phyloP scores from a whole-genome alignment of 495 filamentous ascomycete species.

The Hyphodiscus hymeniophilus region DNA sequence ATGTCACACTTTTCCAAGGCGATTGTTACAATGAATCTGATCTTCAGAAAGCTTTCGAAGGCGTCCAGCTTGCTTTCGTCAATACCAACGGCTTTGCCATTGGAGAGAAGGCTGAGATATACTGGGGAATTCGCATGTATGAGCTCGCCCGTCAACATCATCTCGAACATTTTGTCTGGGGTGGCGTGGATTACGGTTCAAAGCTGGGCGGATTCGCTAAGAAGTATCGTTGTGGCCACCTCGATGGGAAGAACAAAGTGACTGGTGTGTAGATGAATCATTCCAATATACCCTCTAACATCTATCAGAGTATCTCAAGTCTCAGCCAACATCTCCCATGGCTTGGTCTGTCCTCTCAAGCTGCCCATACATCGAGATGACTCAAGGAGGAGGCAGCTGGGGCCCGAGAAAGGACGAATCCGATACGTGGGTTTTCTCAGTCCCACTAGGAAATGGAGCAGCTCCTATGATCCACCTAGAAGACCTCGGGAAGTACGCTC shows the following conservation, averaged over 20 bases:
- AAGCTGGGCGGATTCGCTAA: conserved; percentile 26
- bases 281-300: background rate
- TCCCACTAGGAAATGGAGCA: conserved; percentile 18
- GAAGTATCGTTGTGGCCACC: conserved; percentile 29
- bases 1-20: conserved; percentile 29
- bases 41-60: conserved; percentile 27
- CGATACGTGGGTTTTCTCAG: conserved; percentile 12
- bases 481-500: conserved; percentile 20
- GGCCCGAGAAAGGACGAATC: conserved; percentile 2
- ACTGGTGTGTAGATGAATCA: conserved; percentile 1
- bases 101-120: conserved; percentile 33
- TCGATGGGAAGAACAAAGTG: conserved; percentile 33
- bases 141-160: conserved; percentile 29
- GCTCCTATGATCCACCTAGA: conserved; percentile 20
- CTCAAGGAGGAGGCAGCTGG: conserved; percentile 1
- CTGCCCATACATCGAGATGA: conserved; percentile 19
- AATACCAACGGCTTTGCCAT: conserved; percentile 31
- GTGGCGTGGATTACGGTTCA: conserved; percentile 24
- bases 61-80: conserved; percentile 28
- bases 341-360: conserved; percentile 25
- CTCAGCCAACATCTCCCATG: conserved; percentile 23
- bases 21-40: conserved; percentile 25
- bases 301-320: conserved; percentile 19
- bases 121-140: conserved; percentile 33
- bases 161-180: conserved; percentile 31